phyloP scores from a whole-genome alignment of 495 filamentous ascomycete species.

The Lasiosphaeriaceae sp. region DNA sequence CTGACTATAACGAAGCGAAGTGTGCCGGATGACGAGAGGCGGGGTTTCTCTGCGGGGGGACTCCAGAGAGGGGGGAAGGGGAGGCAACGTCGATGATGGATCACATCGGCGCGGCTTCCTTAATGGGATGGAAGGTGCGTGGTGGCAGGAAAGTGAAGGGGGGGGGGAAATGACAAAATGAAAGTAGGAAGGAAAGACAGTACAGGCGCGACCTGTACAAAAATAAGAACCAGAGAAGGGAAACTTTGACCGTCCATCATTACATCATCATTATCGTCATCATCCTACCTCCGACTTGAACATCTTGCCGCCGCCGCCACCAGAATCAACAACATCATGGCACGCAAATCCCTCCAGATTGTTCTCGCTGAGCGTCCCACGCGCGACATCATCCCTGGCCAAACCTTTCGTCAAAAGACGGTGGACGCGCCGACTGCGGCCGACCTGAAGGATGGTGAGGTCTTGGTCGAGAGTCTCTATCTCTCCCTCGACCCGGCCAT shows the following conservation, averaged over 20 bases:
- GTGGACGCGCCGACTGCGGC: conserved; percentile 39
- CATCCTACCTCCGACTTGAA: too few species aligned
- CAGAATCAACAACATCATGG: conserved; percentile 21
- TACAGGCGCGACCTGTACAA: neutral
- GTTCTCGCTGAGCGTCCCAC: conserved; percentile 49
- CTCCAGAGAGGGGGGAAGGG: too few species aligned
- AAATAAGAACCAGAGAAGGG: neutral
- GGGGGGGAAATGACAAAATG: too few species aligned
- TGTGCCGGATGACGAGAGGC: too few species aligned
- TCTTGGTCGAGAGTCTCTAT: conserved; percentile 64
- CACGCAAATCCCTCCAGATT: conserved; percentile 41
- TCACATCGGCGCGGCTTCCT: too few species aligned
- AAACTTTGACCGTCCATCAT: neutral
- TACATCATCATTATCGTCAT: too few species aligned
- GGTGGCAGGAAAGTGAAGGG: too few species aligned
- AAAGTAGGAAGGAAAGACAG: neutral
- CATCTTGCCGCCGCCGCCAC: too few species aligned
- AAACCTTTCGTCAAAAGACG: conserved; percentile 53
- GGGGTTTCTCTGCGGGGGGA: too few species aligned
- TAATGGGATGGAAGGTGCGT: too few species aligned
- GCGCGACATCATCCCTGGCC: conserved; percentile 37
- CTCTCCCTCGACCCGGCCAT: conserved; percentile 81
- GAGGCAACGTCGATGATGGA: too few species aligned
- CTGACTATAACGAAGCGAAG: neutral
- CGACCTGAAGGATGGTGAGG: conserved; percentile 54